Conservation (phyloP, 352 stramenopile species). For the Globisporangium spinosum region DNA sequence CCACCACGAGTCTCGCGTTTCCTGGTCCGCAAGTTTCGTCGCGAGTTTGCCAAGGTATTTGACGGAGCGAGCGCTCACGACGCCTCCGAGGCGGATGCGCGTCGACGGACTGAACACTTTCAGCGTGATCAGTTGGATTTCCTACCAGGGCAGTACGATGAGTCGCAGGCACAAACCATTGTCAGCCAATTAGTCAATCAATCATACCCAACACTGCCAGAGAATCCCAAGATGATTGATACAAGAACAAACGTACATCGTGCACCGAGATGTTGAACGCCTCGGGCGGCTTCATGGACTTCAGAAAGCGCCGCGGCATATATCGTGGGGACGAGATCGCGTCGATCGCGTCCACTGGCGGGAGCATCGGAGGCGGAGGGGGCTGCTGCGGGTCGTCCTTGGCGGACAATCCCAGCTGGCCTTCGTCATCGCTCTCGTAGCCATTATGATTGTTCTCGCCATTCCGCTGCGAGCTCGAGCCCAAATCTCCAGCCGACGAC, state of each 20-base stretch:
- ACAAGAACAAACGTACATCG: constrained; percentile 39
- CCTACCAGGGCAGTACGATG: constrained; percentile 31
- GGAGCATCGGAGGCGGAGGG: constrained; percentile 4
- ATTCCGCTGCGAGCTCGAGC: constrained; percentile 14
- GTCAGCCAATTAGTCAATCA: background rate
- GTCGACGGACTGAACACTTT: constrained; percentile 88
- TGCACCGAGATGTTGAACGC: constrained; percentile 74
- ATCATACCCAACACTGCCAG: background rate
- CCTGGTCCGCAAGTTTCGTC: constrained; percentile 95
- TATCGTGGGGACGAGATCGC: constrained; percentile 46
- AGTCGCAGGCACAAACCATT: background rate
- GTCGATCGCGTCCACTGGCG: constrained; percentile 29
- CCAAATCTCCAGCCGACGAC: background rate
- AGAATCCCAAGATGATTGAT: background rate
- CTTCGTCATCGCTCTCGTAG: constrained; percentile 24
- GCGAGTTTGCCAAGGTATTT: constrained; percentile 91
- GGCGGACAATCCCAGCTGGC: constrained; percentile 14
- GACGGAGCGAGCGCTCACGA: constrained; percentile 84
- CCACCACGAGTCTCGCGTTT: constrained; percentile 98
- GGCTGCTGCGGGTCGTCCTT: constrained; percentile 28
- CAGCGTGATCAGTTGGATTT: constrained; percentile 94
- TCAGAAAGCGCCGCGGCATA: constrained; percentile 47
- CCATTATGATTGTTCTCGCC: constrained; percentile 32
- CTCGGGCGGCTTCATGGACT: constrained; percentile 47
- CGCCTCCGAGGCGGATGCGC: constrained; percentile 72